Conservation (phyloP, 2,329 filamentous ascomycete species). For the Purpureocillium takamizusanense region DNA sequence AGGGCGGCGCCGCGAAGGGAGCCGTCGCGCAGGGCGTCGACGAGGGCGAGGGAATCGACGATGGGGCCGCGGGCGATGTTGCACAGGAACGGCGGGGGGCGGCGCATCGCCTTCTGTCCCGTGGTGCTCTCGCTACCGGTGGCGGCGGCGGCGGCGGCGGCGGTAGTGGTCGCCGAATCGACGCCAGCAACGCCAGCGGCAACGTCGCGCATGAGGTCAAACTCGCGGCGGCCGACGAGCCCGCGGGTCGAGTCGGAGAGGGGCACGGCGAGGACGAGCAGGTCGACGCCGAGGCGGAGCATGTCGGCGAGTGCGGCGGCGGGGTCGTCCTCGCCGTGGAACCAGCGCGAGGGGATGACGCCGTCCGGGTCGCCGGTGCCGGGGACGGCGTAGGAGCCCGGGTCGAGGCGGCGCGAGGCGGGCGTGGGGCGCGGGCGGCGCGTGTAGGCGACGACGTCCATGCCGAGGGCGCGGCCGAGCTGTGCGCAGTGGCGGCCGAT, state of each 20-base stretch:
- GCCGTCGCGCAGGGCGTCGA: slow-evolving; percentile 39
- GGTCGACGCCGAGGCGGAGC: slow-evolving; percentile 30
- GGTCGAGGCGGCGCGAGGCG: slow-evolving; percentile 44
- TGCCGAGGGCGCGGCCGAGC: slow-evolving; percentile 51
- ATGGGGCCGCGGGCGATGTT: slow-evolving; percentile 53
- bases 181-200: too few relatives aligned
- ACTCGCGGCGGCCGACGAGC: slow-evolving; percentile 34
- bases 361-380: slow-evolving; percentile 44
- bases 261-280: slow-evolving; percentile 33
- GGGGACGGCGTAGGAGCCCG: slow-evolving; percentile 50
- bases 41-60: slow-evolving; percentile 38
- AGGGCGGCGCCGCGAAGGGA: slow-evolving; percentile 50
- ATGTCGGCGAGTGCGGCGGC: slow-evolving; percentile 31
- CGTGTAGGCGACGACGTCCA: slow-evolving; percentile 61
- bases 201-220: slow-evolving; percentile 23
- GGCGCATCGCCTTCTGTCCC: slow-evolving; percentile 24
- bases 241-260: slow-evolving; percentile 25
- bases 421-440: slow-evolving; percentile 48
- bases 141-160: too few relatives aligned
- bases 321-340: slow-evolving; percentile 18
- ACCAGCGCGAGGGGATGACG: slow-evolving; percentile 31
- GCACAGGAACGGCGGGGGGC: slow-evolving; percentile 39
- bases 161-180: too few relatives aligned
- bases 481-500: slow-evolving; percentile 34
- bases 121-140: too few relatives aligned